These are phyloP conservation scores for Lippia alba DNA, from an alignment of 305 asterid genomes.

Conservation along the genomic window DNA sequence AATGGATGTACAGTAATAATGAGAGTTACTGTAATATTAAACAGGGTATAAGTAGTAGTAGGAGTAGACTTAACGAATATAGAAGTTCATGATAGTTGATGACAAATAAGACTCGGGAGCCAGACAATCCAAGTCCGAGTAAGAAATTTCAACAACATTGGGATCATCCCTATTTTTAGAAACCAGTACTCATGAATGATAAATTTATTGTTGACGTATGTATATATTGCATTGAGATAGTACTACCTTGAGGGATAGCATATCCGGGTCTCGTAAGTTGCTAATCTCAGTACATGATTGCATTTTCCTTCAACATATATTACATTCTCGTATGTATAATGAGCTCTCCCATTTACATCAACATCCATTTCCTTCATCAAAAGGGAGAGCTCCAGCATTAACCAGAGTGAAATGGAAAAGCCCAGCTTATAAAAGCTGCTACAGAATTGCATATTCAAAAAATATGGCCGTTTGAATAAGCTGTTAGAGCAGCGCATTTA, in stretches of 20 bases:
- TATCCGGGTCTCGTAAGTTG: conserved; percentile 47
- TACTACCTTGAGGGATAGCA: conserved; percentile 93
- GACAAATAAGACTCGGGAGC: conserved; percentile 81
- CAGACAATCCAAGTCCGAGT: conserved; percentile 77
- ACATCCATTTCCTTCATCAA: conserved; percentile 68
- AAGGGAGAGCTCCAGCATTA: no score
- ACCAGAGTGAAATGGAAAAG: no score
- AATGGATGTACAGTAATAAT: conserved; percentile 29
- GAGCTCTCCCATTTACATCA: conserved; percentile 36
- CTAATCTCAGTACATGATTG: conserved; percentile 6
- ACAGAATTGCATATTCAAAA: no score
- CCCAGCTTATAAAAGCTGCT: no score
- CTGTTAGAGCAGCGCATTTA: no score
- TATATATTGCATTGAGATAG: conserved; percentile 18
- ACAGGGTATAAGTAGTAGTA: not conserved
- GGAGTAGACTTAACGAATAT: conserved; percentile 66
- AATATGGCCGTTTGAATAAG: no score
- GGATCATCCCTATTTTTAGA: conserved; percentile 75
- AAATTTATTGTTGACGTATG: not conserved
- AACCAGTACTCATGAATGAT: conserved; percentile 29
- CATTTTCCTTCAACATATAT: conserved; percentile 27
- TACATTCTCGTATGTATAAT: no score
- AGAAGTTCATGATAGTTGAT: conserved; percentile 88
- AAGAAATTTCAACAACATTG: conserved; percentile 66
- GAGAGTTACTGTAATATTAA: no score